Evolutionary conservation across 441 rosid species (phyloP).

Genomic region (Pelargonium myrrhifolium): DNA sequence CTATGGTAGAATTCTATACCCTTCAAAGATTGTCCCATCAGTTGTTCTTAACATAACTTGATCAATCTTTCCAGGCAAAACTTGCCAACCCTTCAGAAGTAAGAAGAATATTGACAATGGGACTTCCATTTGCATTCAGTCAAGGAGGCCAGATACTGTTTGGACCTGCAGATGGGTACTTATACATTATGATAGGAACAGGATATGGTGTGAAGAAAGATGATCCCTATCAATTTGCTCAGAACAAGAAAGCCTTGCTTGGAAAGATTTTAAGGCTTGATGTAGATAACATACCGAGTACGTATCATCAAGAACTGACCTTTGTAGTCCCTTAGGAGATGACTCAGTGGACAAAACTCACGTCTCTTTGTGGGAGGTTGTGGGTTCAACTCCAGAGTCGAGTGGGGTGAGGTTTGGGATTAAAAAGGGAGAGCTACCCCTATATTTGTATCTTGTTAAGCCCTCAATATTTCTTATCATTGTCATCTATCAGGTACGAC

Average conservation of each 20-base stretch:
- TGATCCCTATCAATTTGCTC: constrained; percentile 53
- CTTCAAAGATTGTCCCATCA: neutral
- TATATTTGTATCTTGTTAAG: neutral
- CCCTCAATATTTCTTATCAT: neutral
- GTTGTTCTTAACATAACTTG: neutral
- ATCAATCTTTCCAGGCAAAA: constrained; percentile 24
- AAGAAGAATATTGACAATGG: constrained; percentile 55
- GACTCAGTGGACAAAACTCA: no score
- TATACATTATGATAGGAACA: constrained; percentile 57
- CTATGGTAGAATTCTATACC: constrained; percentile 24
- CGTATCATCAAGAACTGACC: constrained; percentile 11
- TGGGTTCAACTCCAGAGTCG: no score
- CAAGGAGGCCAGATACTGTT: constrained; percentile 59
- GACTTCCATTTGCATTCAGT: constrained; percentile 39
- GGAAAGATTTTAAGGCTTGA: constrained; percentile 62
- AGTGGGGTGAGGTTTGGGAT: no score
- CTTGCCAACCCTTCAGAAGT: constrained; percentile 38
- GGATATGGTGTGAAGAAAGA: constrained; percentile 31
- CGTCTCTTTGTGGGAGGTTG: no score
- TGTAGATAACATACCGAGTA: constrained; percentile 46
- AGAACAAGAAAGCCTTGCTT: constrained; percentile 57
- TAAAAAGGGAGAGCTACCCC: no score
- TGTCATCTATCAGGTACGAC: neutral
- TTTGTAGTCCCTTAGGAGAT: no score
- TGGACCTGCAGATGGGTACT: constrained; percentile 51